These are phyloP conservation scores for Xylaria sp. DNA, from an alignment of 2,329 filamentous ascomycete genomes.

Conservation along the genomic window DNA sequence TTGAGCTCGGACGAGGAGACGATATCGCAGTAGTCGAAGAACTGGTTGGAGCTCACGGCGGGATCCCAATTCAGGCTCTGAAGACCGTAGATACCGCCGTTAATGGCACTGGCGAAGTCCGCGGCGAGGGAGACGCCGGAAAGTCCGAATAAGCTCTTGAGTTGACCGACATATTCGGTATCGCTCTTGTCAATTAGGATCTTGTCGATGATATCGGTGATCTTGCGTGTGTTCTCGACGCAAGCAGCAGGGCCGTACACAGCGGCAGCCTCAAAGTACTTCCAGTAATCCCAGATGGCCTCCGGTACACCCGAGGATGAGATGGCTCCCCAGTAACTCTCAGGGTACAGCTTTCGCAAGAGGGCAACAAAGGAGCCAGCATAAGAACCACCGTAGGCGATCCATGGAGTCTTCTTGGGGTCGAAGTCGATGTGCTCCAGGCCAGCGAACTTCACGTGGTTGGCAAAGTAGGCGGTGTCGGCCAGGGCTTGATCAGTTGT, in stretches of 20 bases:
- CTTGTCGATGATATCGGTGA: slow-evolving; percentile 47
- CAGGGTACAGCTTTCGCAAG: slow-evolving; percentile 68
- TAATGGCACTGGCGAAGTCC: slow-evolving; percentile 45
- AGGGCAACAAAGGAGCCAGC: slow-evolving; percentile 76
- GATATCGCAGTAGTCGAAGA: slow-evolving; percentile 45
- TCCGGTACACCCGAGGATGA: slow-evolving; percentile 74
- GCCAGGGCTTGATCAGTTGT: slow-evolving; percentile 78
- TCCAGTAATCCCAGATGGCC: slow-evolving; percentile 73
- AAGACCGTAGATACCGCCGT: slow-evolving; percentile 38
- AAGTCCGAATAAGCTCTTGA: slow-evolving; percentile 44
- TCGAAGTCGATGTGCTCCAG: slow-evolving; percentile 63
- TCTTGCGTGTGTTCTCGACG: slow-evolving; percentile 55
- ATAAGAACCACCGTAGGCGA: slow-evolving; percentile 80
- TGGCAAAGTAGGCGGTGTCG: slow-evolving; percentile 75
- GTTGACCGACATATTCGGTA: slow-evolving; percentile 38
- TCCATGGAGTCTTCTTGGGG: slow-evolving; percentile 60
- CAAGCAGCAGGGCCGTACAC: slow-evolving; percentile 54
- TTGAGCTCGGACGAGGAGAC: slow-evolving; percentile 39
- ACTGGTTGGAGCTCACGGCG: slow-evolving; percentile 35
- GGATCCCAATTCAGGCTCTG: slow-evolving; percentile 53
- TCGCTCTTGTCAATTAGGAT: slow-evolving; percentile 41
- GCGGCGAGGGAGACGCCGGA: slow-evolving; percentile 39
- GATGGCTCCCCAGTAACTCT: slow-evolving; percentile 73
- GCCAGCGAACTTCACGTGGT: slow-evolving; percentile 65
- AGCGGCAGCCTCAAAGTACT: slow-evolving; percentile 49